Base-by-base conservation (phyloP, 1,284 basidiomycete species). In the Heliocybe sulcata region DNA sequence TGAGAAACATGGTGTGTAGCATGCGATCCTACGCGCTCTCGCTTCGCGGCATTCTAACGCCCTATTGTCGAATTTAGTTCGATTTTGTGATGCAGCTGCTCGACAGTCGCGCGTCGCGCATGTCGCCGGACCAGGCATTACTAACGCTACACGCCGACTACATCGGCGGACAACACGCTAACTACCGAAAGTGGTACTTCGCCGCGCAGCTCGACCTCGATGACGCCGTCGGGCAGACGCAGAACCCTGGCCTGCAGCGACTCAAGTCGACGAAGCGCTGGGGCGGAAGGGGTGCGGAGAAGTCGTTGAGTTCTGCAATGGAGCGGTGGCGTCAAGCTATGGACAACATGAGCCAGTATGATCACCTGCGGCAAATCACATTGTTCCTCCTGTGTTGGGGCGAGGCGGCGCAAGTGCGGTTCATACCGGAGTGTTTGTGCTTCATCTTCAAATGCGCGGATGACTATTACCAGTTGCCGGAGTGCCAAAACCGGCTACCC, bases 401-500 rank as follows among this genome's bases (percentile, higher is more conserved):
- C 60, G 97, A 99, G 71, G 96, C 93, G 0, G 97, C 96, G 10
- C 94, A 98, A 68, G 93, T 99, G 52, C 90, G 97, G n/a, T 99
- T 98, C 72, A 84, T 94, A 42, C 96, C 97, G 23, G 96, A 99
- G 71, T 96, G 93, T 65, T 74, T 98, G 54, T 98, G 94, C 74
- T 99, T 98, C 81, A 97, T 99, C 73, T 99, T 99, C 90, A 98
- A 99, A 77, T 99, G 97, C 67, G 97, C 96, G 23, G 96, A 99
- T 70, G 96, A 99, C 73, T 99, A 98, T 72, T 99, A 99, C 72
- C 94, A 97, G 49, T 96, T 92, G 16, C 89, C 95, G n/a, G 97
- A 99, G 68, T 99, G 97, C 67, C 97, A 99, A 72, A 93, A 86
- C 70, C 80, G 94, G 55, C 77, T 94, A 56, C 57, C 86, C 95